Evolutionary conservation across 2,329 filamentous ascomycete genomes (phyloP), one percentile per base, ranked within the genome.

Genomic region (Trichoderma afroharzianum): DNA sequence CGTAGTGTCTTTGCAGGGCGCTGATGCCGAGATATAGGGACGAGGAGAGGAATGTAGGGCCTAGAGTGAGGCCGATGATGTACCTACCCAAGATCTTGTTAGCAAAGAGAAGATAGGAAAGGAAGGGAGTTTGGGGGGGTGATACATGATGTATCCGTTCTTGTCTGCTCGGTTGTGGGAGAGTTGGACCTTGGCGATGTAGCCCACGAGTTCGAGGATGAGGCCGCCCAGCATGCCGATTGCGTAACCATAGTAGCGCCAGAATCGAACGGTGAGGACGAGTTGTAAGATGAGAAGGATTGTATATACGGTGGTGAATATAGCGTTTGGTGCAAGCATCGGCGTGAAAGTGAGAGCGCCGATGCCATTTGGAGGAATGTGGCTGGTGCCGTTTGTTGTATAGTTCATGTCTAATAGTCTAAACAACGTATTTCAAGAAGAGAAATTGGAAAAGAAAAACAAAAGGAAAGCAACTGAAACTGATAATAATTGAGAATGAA

Each of bases 11-110:
- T 21, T 67, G 63, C 15, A 67, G 33, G 15, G 63, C 55, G 53
- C 63, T 67, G 18, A 67, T 67, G 30, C 63, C 24, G 4, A 67
- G 50, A 15, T 67, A 67, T 0, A 67, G 7, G 14, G 63, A 67
- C 1, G 63, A 67, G 26, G 63, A 67, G n/a, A 67, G 63, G 28
- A 67, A 67, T 11, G 63, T 67, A 21, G 63, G 63, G 26, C 63
- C 63, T n/a, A 67, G 63, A 21, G 63, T 67, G 63, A 67, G 63
- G 24, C 63, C 63, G 33, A 67, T 67, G 32, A 67, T 67, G 50
- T 67, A 67, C 50, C 63, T 67, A n/a, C 0, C 18, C 15, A 12
- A 28, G n/a, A 18, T 3, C 18, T 9, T 36, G 7, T 50, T 12
- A 50, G 43, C 2, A 3, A 53, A 30, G 4, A 7, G 9, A 6